A percentile compares a stretch with the other conserved stretches of the same genome.
These are phyloP conservation scores for Oldenlandia corymbosa DNA, from an alignment of 257 asterid species.

Conservation along the genomic window DNA sequence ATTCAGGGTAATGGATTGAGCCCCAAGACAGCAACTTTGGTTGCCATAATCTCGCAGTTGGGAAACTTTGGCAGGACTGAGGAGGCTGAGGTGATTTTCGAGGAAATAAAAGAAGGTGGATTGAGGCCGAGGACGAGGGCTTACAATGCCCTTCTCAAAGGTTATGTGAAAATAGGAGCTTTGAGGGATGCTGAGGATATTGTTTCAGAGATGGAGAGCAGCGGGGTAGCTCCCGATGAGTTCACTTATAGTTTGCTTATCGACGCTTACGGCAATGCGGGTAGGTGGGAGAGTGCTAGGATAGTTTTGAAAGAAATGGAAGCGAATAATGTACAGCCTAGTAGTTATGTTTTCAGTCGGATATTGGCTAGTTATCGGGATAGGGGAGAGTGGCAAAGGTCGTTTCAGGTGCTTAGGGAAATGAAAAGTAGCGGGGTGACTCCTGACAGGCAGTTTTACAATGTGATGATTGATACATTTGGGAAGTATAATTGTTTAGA, in stretches of 20 bases:
- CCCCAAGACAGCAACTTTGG: constrained; percentile 60
- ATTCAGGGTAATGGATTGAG: constrained; percentile 84
- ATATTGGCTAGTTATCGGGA: constrained; percentile 80
- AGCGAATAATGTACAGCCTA: constrained; percentile 63
- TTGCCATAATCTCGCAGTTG: constrained; percentile 53
- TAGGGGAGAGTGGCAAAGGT: constrained; percentile 93
- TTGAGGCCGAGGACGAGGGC: constrained; percentile 82
- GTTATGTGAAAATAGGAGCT: constrained; percentile 75
- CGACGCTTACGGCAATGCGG: constrained; percentile 92
- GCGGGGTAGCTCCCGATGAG: constrained; percentile 76
- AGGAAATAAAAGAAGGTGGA: constrained; percentile 86
- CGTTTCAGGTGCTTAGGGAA: constrained; percentile 90
- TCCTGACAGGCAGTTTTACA: constrained; percentile 79
- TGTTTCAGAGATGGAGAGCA: constrained; percentile 80
- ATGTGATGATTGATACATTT: constrained; percentile 86
- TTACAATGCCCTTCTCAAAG: constrained; percentile 82
- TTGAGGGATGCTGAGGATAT: constrained; percentile 72
- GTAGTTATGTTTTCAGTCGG: constrained; percentile 62
- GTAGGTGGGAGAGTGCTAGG: constrained; percentile 94
- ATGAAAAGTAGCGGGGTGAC: constrained; percentile 72
- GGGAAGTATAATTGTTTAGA: constrained; percentile 86
- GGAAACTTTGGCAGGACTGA: constrained; percentile 76
- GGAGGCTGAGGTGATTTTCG: constrained; percentile 90
- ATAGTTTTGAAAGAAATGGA: constrained; percentile 89
- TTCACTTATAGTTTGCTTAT: constrained; percentile 79